Percentiles rank a stretch among this genome's conserved stretches.
Conservation (phyloP, 371 early-diverging fungal genomes). For the Lichtheimia ornata region DNA sequence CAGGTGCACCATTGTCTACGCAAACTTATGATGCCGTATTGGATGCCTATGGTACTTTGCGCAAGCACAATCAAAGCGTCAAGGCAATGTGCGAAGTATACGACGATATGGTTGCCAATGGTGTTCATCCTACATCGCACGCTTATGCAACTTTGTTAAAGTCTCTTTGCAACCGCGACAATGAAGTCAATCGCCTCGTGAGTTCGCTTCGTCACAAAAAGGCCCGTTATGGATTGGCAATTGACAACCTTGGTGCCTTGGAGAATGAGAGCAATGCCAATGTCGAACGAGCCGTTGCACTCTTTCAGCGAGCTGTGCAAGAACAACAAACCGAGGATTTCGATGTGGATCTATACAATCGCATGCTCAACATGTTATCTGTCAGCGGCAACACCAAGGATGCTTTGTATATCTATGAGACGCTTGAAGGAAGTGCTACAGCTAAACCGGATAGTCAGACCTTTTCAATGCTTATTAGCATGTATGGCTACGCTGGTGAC, state of each 20-base stretch:
- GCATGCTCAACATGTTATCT: constrained; percentile 38
- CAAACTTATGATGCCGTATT: constrained; percentile 54
- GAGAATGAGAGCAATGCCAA: constrained; percentile 43
- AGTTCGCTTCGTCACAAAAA: constrained; percentile 30
- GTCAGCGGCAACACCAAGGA: constrained; percentile 42
- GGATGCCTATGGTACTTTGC: constrained; percentile 40
- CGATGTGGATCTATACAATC: constrained; percentile 47
- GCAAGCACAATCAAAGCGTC: constrained; percentile 31
- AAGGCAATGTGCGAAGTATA: constrained; percentile 43
- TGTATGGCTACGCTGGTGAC: constrained; percentile 53
- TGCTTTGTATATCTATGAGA: constrained; percentile 50
- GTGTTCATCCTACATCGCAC: constrained; percentile 37
- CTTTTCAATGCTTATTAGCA: constrained; percentile 42
- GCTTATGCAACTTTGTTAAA: constrained; percentile 50
- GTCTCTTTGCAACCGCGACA: constrained; percentile 38
- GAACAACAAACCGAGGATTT: constrained; percentile 39
- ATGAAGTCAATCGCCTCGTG: constrained; percentile 41
- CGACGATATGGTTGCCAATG: constrained; percentile 45
- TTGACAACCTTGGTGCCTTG: constrained; percentile 22
- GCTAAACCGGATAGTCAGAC: constrained; percentile 40
- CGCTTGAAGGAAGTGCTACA: constrained; percentile 38
- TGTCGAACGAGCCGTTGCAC: constrained; percentile 40
- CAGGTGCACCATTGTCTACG: constrained; percentile 27
- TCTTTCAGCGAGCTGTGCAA: constrained; percentile 45
- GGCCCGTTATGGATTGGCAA: constrained; percentile 24